Evolutionary conservation across 2,329 filamentous ascomycete genomes (phyloP).

Genomic region (Colletotrichum sp.): DNA sequence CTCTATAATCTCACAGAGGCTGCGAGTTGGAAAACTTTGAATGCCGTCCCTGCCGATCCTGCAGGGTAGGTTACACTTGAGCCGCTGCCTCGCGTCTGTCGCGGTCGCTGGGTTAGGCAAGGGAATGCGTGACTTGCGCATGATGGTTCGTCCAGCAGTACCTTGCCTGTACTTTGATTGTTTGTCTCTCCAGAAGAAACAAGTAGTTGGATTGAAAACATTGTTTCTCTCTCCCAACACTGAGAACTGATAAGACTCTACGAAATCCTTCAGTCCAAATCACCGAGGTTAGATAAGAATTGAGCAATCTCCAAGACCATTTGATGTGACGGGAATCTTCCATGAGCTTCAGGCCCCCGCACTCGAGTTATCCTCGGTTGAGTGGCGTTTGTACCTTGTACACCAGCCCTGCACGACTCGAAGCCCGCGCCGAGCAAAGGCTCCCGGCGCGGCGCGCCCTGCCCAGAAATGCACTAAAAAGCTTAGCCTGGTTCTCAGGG

Average conservation of each 20-base stretch:
- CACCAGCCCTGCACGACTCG: background rate
- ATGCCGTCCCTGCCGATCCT: background rate
- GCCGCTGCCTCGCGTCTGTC: background rate
- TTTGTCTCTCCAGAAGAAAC: background rate
- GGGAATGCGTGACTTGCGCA: background rate
- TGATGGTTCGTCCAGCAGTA: background rate
- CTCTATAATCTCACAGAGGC: background rate
- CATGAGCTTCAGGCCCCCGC: background rate
- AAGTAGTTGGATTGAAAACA: background rate
- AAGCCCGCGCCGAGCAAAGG: background rate
- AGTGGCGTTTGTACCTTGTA: background rate
- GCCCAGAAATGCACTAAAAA: background rate
- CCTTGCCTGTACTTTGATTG: background rate
- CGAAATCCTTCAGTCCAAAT: background rate
- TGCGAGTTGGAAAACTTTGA: background rate
- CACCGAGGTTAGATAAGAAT: background rate
- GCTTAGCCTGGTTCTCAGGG: background rate
- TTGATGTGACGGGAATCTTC: background rate
- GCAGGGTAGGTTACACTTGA: background rate
- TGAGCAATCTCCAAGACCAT: background rate
- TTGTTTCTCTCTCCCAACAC: background rate
- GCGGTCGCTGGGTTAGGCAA: background rate
- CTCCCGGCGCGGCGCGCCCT: background rate
- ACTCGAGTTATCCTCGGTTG: background rate
- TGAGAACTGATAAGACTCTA: background rate